phyloP scores from a whole-genome alignment of 2,329 filamentous ascomycete species.

The Leptosphaerulina australis region DNA sequence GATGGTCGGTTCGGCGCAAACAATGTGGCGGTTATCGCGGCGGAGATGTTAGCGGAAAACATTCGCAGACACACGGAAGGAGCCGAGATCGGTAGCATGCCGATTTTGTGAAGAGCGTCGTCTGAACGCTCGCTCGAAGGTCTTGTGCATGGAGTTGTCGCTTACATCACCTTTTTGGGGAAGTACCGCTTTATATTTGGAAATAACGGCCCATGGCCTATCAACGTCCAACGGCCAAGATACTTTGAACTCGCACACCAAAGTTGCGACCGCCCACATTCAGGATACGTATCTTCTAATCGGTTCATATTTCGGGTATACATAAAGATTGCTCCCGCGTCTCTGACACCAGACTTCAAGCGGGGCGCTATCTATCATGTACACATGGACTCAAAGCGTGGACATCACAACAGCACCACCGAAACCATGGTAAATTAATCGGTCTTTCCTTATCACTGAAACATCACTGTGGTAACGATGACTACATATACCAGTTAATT shows the following conservation, averaged over 20 bases:
- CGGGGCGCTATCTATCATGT: background rate
- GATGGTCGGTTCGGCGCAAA: slow-evolving; percentile 10
- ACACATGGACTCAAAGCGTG: slow-evolving; percentile 1
- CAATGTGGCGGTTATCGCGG: slow-evolving; percentile 18
- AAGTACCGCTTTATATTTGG: slow-evolving; percentile 14
- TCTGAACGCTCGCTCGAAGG: slow-evolving; percentile 1
- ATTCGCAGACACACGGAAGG: slow-evolving; percentile 8
- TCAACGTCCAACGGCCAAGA: background rate
- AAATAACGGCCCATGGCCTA: slow-evolving; percentile 3
- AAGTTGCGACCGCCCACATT: background rate
- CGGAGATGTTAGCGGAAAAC: slow-evolving; percentile 7
- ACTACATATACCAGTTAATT: background rate
- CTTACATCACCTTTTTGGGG: slow-evolving; percentile 11
- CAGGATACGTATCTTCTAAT: too few species aligned
- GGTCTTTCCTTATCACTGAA: background rate
- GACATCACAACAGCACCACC: background rate
- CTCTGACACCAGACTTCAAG: background rate
- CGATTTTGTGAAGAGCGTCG: slow-evolving; percentile 6
- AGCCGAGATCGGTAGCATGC: slow-evolving; percentile 15
- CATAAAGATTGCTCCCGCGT: background rate
- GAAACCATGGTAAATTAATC: background rate
- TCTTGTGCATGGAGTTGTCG: slow-evolving; percentile 9
- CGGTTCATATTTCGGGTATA: background rate
- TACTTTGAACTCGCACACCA: background rate
- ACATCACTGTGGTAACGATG: background rate